Base-by-base conservation (phyloP, 805 yeast genomes). In the Debaryomyces prosopidis region DNA sequence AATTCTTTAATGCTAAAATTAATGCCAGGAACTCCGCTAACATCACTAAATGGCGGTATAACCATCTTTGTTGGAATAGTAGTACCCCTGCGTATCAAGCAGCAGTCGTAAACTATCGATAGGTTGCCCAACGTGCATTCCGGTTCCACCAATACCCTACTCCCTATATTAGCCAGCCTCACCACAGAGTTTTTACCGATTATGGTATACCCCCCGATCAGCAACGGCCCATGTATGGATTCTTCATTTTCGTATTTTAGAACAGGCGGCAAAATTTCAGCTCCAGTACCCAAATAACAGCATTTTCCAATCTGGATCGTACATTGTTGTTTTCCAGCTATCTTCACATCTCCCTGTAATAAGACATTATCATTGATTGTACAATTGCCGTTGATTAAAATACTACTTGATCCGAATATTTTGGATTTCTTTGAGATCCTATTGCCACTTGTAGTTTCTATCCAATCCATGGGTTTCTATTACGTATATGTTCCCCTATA, bases 41-140 rank as follows among this genome's bases (percentile, higher is more conserved):
- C 83, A 23, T 68, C 60, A 31, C 79, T 69, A 49, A 71, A 80
- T 0, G 84, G 80, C 2, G 85, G 82, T n/a, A 80, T 65, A 18
- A 75, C 71, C 46, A 59, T 59, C 12, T 64, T 66, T 2, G 68
- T 62, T 0, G 82, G 81, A 2, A 81, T 50, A 2, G 51, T 47
- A 0, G 77, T 66, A 11, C 70, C 71, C 40, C 67, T 62, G 17
- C 70, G 68, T 3, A 81, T 64, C 2, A 77, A 48, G 44, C 81
- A 77, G 53, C 84, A 77, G 41, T 81, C 87, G 53, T 78, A 71
- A 11, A 81, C 59, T 1, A 73, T 63, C 7, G 73, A 62, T 18
- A 65, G 52, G 34, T 66, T 60, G 1, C 60, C 67, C 12, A 81
- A 48, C 0, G 48, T 43, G 46, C 81, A 77, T 28, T 63, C 50